A percentile compares a stretch with the other conserved stretches of the same genome.
phyloP scores from a whole-genome alignment of 768 basidiomycete genomes.

The Tricholoma saponaceum region DNA sequence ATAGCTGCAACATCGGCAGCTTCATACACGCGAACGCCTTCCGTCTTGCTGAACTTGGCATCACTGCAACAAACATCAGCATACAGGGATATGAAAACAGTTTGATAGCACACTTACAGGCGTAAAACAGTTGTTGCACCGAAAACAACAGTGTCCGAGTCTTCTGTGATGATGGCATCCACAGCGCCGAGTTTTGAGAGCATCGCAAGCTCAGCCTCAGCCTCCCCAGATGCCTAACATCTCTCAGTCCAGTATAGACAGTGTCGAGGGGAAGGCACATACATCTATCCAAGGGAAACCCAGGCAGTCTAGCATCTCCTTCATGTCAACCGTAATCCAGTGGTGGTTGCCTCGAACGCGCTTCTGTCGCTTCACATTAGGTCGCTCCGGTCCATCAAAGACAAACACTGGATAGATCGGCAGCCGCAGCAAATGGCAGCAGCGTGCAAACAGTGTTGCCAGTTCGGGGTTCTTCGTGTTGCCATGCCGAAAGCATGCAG shows the following conservation, averaged over 20 bases:
- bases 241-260: not conserved
- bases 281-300: slow-evolving; percentile 7
- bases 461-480: slow-evolving; percentile 2
- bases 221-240: not conserved
- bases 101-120: not conserved
- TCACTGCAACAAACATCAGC: not conserved
- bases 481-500: not conserved
- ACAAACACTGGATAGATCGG: slow-evolving; percentile 8
- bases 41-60: not conserved
- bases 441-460: slow-evolving; percentile 2
- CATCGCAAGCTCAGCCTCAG: not conserved
- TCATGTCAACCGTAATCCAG: slow-evolving; percentile 4
- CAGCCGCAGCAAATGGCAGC: slow-evolving; percentile 2
- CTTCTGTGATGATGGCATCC: not conserved
- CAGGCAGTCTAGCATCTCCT: slow-evolving; percentile 7
- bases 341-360: not conserved
- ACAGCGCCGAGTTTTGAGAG: not conserved
- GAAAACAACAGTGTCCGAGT: not conserved
- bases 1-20: not conserved
- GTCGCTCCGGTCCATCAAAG: slow-evolving; percentile 5
- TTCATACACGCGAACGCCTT: not conserved
- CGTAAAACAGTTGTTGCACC: not conserved
- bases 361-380: not conserved
- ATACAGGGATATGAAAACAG: not conserved
- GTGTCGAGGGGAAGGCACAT: not conserved